Evolutionary conservation across 192 early-diverging fungal species (phyloP), one percentile per base, ranked within the genome.

Genomic region (Backusella circina): DNA sequence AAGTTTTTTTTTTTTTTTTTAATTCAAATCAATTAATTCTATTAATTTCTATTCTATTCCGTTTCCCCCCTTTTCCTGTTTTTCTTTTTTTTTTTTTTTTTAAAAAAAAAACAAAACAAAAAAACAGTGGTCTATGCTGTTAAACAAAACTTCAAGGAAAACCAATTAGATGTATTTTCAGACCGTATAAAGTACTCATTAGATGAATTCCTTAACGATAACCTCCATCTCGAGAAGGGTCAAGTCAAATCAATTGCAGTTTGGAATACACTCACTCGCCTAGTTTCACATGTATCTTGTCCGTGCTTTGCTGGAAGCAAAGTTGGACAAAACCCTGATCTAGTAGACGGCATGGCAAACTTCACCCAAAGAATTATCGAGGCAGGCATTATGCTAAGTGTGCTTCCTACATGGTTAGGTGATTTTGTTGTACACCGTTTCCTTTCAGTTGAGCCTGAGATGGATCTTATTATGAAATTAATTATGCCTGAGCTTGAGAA

Each of bases 401-500:
- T 73, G 0, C 65, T 78, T 5, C 77, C 77, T 6, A 33, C 23
- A 2, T 41, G 41, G 32, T 3, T 78, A 1, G 77, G 71, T 21
- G 57, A 78, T 68, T 57, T 61, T 21, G 16, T 73, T 3, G 71
- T 73, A 7, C 65, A 38, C 26, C 30, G 64, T 26, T 72, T 68
- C 16, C 50, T 69, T n/a, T 51, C 65, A 23, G 47, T 78, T 6
- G 71, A 72, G 26, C 18, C 26, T 0, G 71, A 78, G n/a, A 72
- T 78, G 21, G 77, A 68, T 57, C 15, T 78, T 12, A 73, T 66
- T 38, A 78, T 78, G 77, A 72, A 39, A 37, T 21, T 68, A 10
- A 38, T 78, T 33, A 18, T 67, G 0, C 77, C 77, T 23, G 71
- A 73, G 18, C 39, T 78, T 5, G 26, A 32, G 26, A 65, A 68